Conservation (phyloP, 768 basidiomycete genomes). For the Daedaleopsis sinensis region DNA sequence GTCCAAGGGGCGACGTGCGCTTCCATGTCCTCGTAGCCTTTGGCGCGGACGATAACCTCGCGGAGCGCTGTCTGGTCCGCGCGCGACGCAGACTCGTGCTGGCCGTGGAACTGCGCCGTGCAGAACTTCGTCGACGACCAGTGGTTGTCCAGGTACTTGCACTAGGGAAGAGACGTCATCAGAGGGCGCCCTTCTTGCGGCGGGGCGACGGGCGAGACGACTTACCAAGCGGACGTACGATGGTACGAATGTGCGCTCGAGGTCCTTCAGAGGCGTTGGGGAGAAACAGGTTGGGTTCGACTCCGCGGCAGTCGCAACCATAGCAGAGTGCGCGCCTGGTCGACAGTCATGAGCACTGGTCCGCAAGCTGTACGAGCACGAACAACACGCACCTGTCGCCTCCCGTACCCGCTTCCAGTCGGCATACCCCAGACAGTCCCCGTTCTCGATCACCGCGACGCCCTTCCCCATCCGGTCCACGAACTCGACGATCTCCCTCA, state of each 20-base stretch:
- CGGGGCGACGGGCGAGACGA: too few relatives aligned
- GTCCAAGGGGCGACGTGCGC: constrained; percentile 55
- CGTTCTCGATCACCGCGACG: constrained; percentile 92
- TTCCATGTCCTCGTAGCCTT: constrained; percentile 58
- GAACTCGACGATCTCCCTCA: constrained; percentile 86
- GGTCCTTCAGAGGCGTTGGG: constrained; percentile 63
- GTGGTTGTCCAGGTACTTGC: constrained; percentile 75
- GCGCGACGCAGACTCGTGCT: constrained; percentile 58
- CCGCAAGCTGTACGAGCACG: neutral
- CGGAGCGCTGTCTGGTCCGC: constrained; percentile 58
- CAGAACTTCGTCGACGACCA: constrained; percentile 91
- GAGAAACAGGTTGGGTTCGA: constrained; percentile 90
- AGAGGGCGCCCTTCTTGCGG: too few relatives aligned
- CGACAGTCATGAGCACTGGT: neutral
- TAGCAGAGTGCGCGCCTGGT: constrained; percentile 83
- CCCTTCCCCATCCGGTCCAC: constrained; percentile 74
- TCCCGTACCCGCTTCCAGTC: constrained; percentile 77
- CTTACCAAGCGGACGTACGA: constrained; percentile 74
- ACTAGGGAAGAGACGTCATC: constrained; percentile 43
- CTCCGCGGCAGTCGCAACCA: constrained; percentile 97
- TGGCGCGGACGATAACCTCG: constrained; percentile 58
- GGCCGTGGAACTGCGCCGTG: constrained; percentile 76
- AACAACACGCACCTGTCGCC: constrained; percentile 63
- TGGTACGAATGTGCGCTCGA: constrained; percentile 71
- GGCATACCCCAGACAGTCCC: constrained; percentile 81